Evolutionary conservation across 306 rosid genomes (phyloP).

Genomic region (Lablab purpureus): DNA sequence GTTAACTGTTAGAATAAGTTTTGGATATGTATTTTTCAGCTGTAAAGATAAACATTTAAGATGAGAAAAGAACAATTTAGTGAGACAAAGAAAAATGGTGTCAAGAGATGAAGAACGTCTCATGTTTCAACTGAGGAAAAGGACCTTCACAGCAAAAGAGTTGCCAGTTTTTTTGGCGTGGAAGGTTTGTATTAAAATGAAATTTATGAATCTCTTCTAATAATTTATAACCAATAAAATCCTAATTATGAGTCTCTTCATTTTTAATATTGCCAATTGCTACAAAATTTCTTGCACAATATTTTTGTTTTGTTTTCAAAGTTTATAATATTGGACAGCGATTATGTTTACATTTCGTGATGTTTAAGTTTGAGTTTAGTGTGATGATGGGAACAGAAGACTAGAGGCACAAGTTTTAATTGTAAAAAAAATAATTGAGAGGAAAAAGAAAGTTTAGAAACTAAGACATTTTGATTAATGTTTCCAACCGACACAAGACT

Average conservation of each 20-base stretch:
- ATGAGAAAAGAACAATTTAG: slow-evolving; percentile 9
- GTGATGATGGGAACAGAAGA: slow-evolving; percentile 1
- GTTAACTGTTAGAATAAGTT: background rate
- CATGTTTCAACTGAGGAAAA: slow-evolving; percentile 5
- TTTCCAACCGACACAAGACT: slow-evolving; percentile 33
- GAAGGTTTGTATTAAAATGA: slow-evolving; percentile 1
- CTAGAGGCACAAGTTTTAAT: background rate
- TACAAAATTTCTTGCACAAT: background rate
- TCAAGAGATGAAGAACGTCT: background rate
- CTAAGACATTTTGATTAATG: slow-evolving; percentile 36
- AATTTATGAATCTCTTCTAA: background rate
- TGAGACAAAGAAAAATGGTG: background rate
- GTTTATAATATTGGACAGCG: background rate
- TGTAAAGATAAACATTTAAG: background rate
- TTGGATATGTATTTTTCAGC: slow-evolving; percentile 3
- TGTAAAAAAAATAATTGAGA: background rate
- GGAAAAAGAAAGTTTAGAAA: slow-evolving; percentile 37
- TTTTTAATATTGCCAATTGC: background rate
- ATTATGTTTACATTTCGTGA: slow-evolving; percentile 28
- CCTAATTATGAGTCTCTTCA: background rate
- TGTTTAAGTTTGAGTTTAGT: slow-evolving; percentile 13
- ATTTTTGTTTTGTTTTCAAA: background rate
- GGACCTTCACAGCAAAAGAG: background rate
- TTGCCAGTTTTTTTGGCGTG: slow-evolving; percentile 5
- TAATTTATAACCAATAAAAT: slow-evolving; percentile 2